These are phyloP conservation scores for Nigrospora osmanthi DNA, from an alignment of 2,329 filamentous ascomycete genomes.

Conservation along the genomic window DNA sequence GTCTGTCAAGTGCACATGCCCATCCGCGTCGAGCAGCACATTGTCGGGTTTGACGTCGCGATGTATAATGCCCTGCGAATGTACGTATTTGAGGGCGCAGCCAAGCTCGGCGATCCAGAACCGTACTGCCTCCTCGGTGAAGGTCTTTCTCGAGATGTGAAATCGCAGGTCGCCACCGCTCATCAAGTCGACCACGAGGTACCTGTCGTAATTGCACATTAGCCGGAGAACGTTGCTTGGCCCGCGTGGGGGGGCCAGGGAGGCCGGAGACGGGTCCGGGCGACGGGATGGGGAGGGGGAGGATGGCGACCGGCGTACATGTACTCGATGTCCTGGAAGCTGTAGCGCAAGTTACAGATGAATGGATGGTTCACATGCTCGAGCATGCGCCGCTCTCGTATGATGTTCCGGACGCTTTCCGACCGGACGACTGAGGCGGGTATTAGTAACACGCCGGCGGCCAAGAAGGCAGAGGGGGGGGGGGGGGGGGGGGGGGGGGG, in stretches of 20 bases:
- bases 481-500: not conserved
- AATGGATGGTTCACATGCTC: conserved; percentile 97
- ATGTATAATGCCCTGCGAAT: conserved; percentile 81
- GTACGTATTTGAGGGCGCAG: conserved; percentile 82
- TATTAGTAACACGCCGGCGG: no score
- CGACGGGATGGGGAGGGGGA: not conserved
- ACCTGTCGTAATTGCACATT: conserved; percentile 57
- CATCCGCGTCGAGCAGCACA: conserved; percentile 77
- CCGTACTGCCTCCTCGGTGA: conserved; percentile 91
- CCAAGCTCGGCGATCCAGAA: conserved; percentile 97
- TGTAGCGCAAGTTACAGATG: conserved; percentile 96
- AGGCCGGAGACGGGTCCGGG: no score
- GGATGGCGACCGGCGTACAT: conserved; percentile 54
- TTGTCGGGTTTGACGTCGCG: conserved; percentile 91
- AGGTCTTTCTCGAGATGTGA: conserved; percentile 95
- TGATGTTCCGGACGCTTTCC: conserved; percentile 96
- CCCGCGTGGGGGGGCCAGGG: not conserved
- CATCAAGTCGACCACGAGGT: conserved; percentile 97
- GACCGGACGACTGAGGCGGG: conserved; percentile 73
- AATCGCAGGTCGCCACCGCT: conserved; percentile 94
- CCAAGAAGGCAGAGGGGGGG: no score
- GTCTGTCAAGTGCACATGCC: conserved; percentile 94
- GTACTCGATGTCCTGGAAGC: conserved; percentile 98
- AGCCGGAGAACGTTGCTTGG: conserved; percentile 1
- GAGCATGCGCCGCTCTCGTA: conserved; percentile 94